phyloP scores from a whole-genome alignment of 2,329 filamentous ascomycete genomes.

The Fusarium neocosmosporiellum region DNA sequence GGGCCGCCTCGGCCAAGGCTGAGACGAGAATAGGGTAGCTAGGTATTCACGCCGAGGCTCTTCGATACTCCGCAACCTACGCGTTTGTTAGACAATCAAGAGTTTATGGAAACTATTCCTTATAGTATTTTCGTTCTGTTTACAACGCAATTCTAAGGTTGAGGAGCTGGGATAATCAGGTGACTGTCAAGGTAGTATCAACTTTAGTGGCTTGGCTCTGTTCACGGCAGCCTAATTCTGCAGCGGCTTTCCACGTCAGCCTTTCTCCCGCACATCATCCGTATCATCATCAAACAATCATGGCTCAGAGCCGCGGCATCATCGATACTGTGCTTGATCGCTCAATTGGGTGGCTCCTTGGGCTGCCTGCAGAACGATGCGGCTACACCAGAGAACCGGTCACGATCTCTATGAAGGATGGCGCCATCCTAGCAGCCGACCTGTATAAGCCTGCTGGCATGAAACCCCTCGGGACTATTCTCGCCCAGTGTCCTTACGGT shows the following conservation, averaged over 20 bases:
- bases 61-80: neutral
- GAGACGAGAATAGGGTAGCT: neutral
- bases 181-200: neutral
- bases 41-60: neutral
- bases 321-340: neutral
- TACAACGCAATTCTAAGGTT: neutral
- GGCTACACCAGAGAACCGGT: neutral
- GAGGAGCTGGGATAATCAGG: neutral
- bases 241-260: neutral
- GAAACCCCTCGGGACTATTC: neutral
- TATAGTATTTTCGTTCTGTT: accelerated
- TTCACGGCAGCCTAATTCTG: neutral
- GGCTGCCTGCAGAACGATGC: neutral
- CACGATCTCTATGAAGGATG: neutral
- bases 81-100: neutral
- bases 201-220: neutral
- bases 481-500: neutral
- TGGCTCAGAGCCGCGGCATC: neutral
- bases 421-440: neutral
- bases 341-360: neutral
- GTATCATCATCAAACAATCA: neutral
- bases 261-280: too few species aligned
- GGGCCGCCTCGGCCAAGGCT: neutral
- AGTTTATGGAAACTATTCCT: too few species aligned
- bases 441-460: neutral